Percentiles rank a stretch among this genome's conserved stretches.
Conservation (phyloP, 306 rosid genomes). For the Malus domestica region DNA sequence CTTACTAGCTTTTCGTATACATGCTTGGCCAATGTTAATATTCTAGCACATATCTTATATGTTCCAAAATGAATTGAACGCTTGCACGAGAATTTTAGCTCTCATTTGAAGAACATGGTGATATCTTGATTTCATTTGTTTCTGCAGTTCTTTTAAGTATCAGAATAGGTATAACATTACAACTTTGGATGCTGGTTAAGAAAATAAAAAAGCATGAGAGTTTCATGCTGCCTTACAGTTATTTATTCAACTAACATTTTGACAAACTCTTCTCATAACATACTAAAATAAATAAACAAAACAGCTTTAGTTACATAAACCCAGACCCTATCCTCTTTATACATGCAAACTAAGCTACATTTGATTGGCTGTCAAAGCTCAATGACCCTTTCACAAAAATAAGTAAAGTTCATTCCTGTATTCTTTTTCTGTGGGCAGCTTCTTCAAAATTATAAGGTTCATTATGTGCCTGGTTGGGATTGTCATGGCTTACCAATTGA, state of each 20-base stretch:
- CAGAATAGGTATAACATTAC: neutral
- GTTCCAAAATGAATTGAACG: neutral
- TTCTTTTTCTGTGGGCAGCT: constrained; percentile 42
- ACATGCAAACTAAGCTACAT: neutral
- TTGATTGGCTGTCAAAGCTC: neutral
- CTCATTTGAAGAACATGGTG: neutral
- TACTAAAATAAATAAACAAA: constrained; percentile 2
- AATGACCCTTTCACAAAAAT: neutral
- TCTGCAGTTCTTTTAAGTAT: neutral
- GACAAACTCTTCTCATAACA: neutral
- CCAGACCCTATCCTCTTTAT: neutral
- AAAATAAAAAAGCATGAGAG: neutral
- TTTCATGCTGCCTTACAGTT: neutral
- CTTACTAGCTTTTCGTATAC: neutral
- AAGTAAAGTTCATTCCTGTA: neutral
- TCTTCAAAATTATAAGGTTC: constrained; percentile 89
- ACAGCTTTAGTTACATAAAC: neutral
- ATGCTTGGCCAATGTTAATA: neutral
- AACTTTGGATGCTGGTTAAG: neutral
- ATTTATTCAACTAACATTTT: neutral
- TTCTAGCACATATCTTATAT: neutral
- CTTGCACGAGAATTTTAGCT: neutral
- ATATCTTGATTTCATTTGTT: neutral
- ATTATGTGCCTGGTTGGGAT: constrained; percentile 98
- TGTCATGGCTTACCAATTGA: constrained; percentile 99